Evolutionary conservation across 371 early-diverging fungal genomes (phyloP).

Genomic region (Fennellomyces sp.): DNA sequence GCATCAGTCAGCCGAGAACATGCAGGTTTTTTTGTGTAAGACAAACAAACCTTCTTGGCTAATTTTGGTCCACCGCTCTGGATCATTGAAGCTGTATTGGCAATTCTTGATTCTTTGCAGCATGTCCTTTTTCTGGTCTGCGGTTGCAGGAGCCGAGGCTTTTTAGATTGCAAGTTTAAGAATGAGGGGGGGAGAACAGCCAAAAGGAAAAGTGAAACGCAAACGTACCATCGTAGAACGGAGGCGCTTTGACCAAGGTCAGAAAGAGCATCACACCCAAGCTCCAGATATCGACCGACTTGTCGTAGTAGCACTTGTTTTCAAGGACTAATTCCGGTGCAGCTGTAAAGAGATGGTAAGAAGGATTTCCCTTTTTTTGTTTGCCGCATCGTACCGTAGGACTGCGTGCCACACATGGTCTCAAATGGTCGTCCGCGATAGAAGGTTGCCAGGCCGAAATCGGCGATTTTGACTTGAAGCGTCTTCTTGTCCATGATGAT

Average conservation of each 20-base stretch:
- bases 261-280: conserved; percentile 75
- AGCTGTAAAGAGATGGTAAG: background rate
- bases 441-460: conserved; percentile 79
- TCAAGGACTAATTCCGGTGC: conserved; percentile 4
- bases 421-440: background rate
- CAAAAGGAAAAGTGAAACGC: no score
- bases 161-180: no score
- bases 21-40: no score
- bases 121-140: background rate
- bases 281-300: conserved; percentile 92
- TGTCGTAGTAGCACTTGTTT: conserved; percentile 58
- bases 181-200: no score
- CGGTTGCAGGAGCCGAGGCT: background rate
- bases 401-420: conserved; percentile 6
- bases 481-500: conserved; percentile 60
- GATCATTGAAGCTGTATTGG: background rate
- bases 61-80: background rate
- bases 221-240: background rate
- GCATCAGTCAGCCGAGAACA: no score
- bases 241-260: background rate
- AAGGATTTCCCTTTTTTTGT: background rate
- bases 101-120: background rate
- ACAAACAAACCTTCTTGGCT: no score
- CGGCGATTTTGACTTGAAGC: conserved; percentile 77
- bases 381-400: background rate